Conservation (phyloP, 257 asterid species). For the Dorcoceras hygrometricum region DNA sequence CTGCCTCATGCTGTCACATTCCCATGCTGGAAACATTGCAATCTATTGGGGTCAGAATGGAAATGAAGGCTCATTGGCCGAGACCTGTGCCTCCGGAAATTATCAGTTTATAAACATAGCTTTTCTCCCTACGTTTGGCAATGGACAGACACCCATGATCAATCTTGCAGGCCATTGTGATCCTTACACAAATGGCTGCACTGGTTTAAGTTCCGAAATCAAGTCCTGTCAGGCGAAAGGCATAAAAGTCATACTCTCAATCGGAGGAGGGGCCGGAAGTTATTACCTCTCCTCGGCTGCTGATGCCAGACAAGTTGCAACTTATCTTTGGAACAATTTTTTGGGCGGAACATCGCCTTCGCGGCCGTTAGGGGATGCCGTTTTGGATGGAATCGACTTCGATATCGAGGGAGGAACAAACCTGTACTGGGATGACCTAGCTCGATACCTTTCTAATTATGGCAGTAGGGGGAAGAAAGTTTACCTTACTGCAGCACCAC, state of each 20-base stretch:
- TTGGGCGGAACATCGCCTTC: slow-evolving; percentile 31
- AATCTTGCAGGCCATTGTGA: slow-evolving; percentile 50
- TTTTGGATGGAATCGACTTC: slow-evolving; percentile 50
- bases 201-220: slow-evolving; percentile 35
- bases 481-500: slow-evolving; percentile 51
- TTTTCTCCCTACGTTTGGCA: slow-evolving; percentile 38
- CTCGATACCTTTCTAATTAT: slow-evolving; percentile 27
- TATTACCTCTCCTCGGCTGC: slow-evolving; percentile 34
- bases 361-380: slow-evolving; percentile 38
- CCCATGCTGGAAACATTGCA: slow-evolving; percentile 34
- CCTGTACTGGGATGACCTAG: slow-evolving; percentile 49
- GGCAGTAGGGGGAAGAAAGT: slow-evolving; percentile 40
- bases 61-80: slow-evolving; percentile 35
- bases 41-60: slow-evolving; percentile 46
- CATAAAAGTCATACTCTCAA: slow-evolving; percentile 41
- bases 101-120: slow-evolving; percentile 35
- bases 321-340: slow-evolving; percentile 38
- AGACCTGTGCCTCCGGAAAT: slow-evolving; percentile 37
- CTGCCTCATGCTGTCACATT: not conserved
- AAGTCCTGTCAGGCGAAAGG: slow-evolving; percentile 39
- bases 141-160: slow-evolving; percentile 34
- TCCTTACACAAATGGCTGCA: slow-evolving; percentile 41
- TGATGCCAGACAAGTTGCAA: slow-evolving; percentile 34
- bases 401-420: slow-evolving; percentile 44
- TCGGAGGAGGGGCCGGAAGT: slow-evolving; percentile 40